Percentiles rank a stretch among this genome's conserved stretches.
These are phyloP conservation scores for Solanum aculeatissimum DNA, from an alignment of 305 asterid species.

Conservation along the genomic window DNA sequence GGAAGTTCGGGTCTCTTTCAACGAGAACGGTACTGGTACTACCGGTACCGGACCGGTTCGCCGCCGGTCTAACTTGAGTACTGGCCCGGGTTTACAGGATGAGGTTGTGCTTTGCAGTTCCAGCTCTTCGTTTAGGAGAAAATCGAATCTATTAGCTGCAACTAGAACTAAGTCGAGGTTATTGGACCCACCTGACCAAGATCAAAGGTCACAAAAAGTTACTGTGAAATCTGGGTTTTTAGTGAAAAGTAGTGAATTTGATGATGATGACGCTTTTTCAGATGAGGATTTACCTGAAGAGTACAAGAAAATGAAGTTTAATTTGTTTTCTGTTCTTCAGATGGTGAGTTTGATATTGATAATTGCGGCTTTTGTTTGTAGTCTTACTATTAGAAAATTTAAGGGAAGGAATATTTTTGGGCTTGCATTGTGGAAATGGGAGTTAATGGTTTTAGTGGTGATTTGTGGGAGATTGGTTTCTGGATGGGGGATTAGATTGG, in stretches of 20 bases:
- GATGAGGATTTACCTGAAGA: slow-evolving; percentile 50
- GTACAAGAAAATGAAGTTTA: slow-evolving; percentile 24
- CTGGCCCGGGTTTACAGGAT: slow-evolving; percentile 6
- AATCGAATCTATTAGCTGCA: slow-evolving; percentile 22
- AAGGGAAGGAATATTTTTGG: slow-evolving; percentile 13
- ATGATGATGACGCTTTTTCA: slow-evolving; percentile 30
- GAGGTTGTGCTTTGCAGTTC: slow-evolving; percentile 55
- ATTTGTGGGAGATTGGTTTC: slow-evolving; percentile 48
- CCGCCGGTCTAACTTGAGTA: slow-evolving; percentile 18
- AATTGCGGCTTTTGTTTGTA: slow-evolving; percentile 14
- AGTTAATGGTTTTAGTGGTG: slow-evolving; percentile 36
- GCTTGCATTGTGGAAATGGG: slow-evolving; percentile 51
- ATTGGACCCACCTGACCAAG: slow-evolving; percentile 36
- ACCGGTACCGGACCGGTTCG: slow-evolving; percentile 15
- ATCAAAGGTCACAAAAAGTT: slow-evolving; percentile 22
- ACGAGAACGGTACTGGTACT: slow-evolving; percentile 1
- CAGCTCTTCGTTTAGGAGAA: slow-evolving; percentile 38
- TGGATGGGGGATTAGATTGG: slow-evolving; percentile 45
- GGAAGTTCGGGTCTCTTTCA: slow-evolving; percentile 49
- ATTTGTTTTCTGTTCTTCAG: slow-evolving; percentile 18
- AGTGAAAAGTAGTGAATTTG: slow-evolving; percentile 39
- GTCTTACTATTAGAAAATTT: slow-evolving; percentile 8
- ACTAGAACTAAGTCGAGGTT: slow-evolving; percentile 40
- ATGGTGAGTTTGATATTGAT: slow-evolving; percentile 28
- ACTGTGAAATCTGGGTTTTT: slow-evolving; percentile 34